phyloP scores from a whole-genome alignment of 805 yeast genomes.

The Yarrowia sp. region DNA sequence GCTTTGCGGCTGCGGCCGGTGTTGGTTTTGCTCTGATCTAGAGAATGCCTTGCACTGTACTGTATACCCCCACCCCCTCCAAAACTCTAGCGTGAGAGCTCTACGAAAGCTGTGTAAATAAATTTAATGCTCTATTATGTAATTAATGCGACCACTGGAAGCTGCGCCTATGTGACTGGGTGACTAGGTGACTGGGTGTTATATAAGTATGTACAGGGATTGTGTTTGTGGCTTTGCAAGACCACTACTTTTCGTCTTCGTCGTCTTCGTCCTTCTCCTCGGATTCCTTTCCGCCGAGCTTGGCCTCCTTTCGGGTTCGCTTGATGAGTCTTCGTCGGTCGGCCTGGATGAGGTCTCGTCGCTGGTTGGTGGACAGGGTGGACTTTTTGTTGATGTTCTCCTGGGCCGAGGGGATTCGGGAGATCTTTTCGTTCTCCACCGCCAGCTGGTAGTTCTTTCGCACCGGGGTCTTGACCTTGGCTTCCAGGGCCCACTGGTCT shows the following conservation, averaged over 20 bases:
- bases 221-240: neutral
- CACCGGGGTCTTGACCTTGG: conserved; percentile 40
- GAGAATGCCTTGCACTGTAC: neutral
- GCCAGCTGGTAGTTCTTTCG: conserved; percentile 10
- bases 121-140: neutral
- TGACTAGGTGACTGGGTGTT: too few relatives aligned
- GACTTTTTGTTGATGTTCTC: neutral
- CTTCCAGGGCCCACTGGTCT: conserved; percentile 79
- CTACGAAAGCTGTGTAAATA: conserved; percentile 1
- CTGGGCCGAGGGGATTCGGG: neutral
- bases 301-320: neutral
- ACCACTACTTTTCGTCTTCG: neutral
- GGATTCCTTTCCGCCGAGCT: neutral
- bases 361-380: neutral
- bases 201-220: neutral
- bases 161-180: too few relatives aligned
- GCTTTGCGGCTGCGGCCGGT: conserved; percentile 1
- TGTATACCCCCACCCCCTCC: neutral
- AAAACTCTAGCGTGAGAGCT: conserved; percentile 7
- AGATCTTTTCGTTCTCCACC: neutral
- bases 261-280: neutral
- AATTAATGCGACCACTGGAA: neutral
- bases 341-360: conserved; percentile 6
- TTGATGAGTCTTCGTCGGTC: conserved; percentile 10
- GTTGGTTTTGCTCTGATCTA: conserved; percentile 16